Evolutionary conservation across 257 asterid genomes (phyloP).

Genomic region (Rubia yunnanensis): DNA sequence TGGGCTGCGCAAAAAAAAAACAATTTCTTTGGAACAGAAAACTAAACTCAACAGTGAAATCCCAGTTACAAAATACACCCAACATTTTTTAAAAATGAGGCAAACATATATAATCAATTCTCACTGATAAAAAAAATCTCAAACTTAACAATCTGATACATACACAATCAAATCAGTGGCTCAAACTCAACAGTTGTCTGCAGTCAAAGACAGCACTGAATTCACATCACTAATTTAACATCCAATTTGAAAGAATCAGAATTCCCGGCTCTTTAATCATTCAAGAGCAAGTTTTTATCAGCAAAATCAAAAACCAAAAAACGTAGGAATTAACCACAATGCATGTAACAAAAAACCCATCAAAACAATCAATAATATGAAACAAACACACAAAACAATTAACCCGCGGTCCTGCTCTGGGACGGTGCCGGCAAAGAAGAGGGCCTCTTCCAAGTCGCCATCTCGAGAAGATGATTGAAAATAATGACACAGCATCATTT

Average conservation of each 20-base stretch:
- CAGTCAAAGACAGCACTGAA: slow-evolving; percentile 1
- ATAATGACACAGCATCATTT: no score
- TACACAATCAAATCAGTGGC: slow-evolving; percentile 14
- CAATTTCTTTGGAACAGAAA: not conserved
- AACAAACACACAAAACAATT: slow-evolving; percentile 36
- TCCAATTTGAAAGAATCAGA: slow-evolving; percentile 18
- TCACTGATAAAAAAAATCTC: slow-evolving; percentile 23
- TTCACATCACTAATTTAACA: slow-evolving; percentile 15
- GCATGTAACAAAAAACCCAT: slow-evolving; percentile 22
- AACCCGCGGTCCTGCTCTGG: no score
- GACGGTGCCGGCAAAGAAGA: no score
- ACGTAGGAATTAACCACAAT: slow-evolving; percentile 26
- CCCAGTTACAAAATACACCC: slow-evolving; percentile 15
- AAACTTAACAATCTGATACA: slow-evolving; percentile 13
- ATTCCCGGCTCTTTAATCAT: slow-evolving; percentile 20
- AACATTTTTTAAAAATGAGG: slow-evolving; percentile 3
- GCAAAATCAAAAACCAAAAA: slow-evolving; percentile 20
- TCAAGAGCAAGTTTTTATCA: slow-evolving; percentile 15
- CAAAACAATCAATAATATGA: slow-evolving; percentile 17
- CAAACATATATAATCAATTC: slow-evolving; percentile 1
- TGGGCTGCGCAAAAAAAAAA: no score
- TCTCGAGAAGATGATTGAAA: no score
- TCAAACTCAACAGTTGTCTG: slow-evolving; percentile 14
- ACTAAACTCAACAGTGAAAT: not conserved
- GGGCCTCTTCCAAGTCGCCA: no score